phyloP scores from a whole-genome alignment of 1,284 basidiomycete genomes.

The Ceratobasidium sp. region DNA sequence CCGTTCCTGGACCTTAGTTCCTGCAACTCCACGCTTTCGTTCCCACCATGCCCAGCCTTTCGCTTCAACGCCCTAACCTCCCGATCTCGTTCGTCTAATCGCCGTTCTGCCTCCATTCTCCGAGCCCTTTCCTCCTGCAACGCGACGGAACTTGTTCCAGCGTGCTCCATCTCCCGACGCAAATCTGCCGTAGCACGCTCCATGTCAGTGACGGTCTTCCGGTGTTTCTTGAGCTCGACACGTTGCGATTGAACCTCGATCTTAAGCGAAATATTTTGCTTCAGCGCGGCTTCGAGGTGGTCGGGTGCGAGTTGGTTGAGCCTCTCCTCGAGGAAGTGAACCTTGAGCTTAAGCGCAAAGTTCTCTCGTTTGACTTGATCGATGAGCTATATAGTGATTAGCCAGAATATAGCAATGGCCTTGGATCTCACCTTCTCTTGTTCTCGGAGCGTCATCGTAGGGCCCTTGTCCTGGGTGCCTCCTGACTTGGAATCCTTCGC shows the following conservation, averaged over 20 bases:
- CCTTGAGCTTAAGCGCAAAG: constrained; percentile 92
- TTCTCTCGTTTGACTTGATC: constrained; percentile 95
- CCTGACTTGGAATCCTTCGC: constrained; percentile 21
- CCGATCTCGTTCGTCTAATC: constrained; percentile 64
- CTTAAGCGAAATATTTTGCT: constrained; percentile 94
- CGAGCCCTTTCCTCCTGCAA: constrained; percentile 62
- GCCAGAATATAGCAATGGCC: not conserved
- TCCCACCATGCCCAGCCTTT: constrained; percentile 52
- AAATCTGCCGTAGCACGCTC: constrained; percentile 60
- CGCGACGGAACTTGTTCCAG: constrained; percentile 65
- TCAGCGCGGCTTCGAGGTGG: constrained; percentile 88
- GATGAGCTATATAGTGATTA: constrained; percentile 72
- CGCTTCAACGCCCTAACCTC: constrained; percentile 73
- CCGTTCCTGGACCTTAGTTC: constrained; percentile 39
- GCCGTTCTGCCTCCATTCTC: constrained; percentile 73
- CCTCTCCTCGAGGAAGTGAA: constrained; percentile 92
- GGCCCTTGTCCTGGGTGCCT: constrained; percentile 29
- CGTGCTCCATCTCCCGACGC: constrained; percentile 69
- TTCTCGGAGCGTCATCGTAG: constrained; percentile 79
- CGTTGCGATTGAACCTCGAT: constrained; percentile 90
- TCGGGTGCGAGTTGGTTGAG: constrained; percentile 89
- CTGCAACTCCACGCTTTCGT: constrained; percentile 12
- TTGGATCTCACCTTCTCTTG: constrained; percentile 84
- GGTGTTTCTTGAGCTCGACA: constrained; percentile 92
- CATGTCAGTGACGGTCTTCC: constrained; percentile 86